Conservation (phyloP, 2,329 filamentous ascomycete species). For the Colletotrichum ledebouriae region DNA sequence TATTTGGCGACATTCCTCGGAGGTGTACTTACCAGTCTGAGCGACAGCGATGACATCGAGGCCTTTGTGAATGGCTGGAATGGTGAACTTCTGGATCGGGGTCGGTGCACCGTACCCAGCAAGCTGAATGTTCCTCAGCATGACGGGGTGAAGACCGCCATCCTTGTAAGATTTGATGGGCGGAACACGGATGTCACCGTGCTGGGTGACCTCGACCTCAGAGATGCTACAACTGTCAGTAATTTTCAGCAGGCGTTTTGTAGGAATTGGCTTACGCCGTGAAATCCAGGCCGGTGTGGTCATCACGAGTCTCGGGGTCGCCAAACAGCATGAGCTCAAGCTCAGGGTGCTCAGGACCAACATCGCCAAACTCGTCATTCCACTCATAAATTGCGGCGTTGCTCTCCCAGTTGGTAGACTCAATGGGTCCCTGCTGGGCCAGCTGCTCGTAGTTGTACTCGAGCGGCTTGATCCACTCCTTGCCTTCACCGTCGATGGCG, state of each 20-base stretch:
- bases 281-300: conserved; percentile 72
- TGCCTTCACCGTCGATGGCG: conserved; percentile 32
- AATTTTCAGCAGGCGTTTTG: conserved; percentile 4
- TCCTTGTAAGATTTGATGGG: conserved; percentile 74
- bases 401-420: conserved; percentile 59
- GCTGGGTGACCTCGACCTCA: conserved; percentile 68
- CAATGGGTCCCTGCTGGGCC: conserved; percentile 41
- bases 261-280: conserved; percentile 62
- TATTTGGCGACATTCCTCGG: conserved; percentile 28
- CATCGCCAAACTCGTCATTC: conserved; percentile 86
- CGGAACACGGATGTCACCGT: conserved; percentile 65
- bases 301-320: conserved; percentile 61
- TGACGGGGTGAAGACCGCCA: conserved; percentile 86
- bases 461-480: conserved; percentile 61
- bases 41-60: conserved; percentile 90
- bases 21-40: conserved; percentile 81
- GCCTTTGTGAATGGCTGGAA: conserved; percentile 82
- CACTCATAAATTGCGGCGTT: conserved; percentile 83
- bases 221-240: conserved; percentile 62
- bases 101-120: conserved; percentile 81
- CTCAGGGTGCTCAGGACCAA: conserved; percentile 78
- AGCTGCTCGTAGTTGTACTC: conserved; percentile 63
- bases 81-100: conserved; percentile 87
- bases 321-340: conserved; percentile 85
- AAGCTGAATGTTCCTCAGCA: conserved; percentile 82